Evolutionary conservation across 2,329 filamentous ascomycete genomes (phyloP), one percentile per base, ranked within the genome.

Genomic region (Helicocarpus griseus): DNA sequence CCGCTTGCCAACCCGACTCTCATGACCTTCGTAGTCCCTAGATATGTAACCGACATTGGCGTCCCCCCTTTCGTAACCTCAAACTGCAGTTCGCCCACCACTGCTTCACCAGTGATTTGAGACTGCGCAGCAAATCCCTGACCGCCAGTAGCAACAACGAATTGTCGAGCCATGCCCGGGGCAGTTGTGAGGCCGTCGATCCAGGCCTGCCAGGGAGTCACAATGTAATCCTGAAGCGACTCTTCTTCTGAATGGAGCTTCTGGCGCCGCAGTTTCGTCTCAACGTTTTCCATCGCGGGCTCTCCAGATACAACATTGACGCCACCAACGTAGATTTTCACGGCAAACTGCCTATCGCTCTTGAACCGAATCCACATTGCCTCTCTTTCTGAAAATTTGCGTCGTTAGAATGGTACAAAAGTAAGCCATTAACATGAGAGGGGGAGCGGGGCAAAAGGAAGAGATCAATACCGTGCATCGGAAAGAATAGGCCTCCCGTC

Each of bases 401-500:
- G 33, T 49, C n/a, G 24, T 17, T 44, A 7, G 43, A 31, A 35
- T 47, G 17, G 40, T 11, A 24, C 11, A 22, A 49, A 6, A 38
- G 19, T 36, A 29, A 8, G 7, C 7, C 29, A 9, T 17, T 22
- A 38, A 22, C 26, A 46, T 39, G 26, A 38, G 24, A 13, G 38
- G 39, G 13, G 24, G 28, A 61, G 56, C 4, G 19, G 38, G 38
- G 17, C 31, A 22, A 19, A 5, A 6, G 5, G 13, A 19, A 17
- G 22, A 2, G 24, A 26, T 39, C 52, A 50, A 48, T 54, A 56
- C 50, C 63, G 21, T 75, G 69, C 65, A 78, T 76, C 0, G 73
- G 69, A 4, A 77, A 61, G 56, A 77, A 73, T 0, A 74, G 45
- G 1, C 75, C 74, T 2, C 70, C 70, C 53, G 74, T 74, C 1